These are phyloP conservation scores for Mycena rebaudengoi DNA, from an alignment of 768 basidiomycete species.

Conservation along the genomic window DNA sequence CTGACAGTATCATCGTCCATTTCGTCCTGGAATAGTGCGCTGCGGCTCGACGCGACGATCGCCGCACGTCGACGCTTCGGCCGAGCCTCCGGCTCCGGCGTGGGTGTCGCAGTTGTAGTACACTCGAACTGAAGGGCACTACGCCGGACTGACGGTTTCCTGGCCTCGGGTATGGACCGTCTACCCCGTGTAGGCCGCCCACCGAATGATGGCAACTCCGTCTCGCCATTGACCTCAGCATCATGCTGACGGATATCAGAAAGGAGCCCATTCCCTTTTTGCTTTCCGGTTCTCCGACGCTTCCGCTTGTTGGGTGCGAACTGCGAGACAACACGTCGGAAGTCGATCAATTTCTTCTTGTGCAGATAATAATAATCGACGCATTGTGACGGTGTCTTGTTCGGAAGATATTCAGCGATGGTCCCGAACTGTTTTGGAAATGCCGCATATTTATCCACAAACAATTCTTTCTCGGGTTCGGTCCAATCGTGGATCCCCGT, in stretches of 20 bases:
- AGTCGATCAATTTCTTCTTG: constrained; percentile 89
- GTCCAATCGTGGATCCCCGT: constrained; percentile 91
- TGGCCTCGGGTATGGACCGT: constrained; percentile 34
- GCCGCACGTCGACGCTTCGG: constrained; percentile 42
- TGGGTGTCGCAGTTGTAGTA: constrained; percentile 52
- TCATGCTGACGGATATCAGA: constrained; percentile 85
- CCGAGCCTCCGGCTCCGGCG: constrained; percentile 55
- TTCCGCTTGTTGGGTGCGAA: constrained; percentile 73
- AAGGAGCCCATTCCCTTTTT: constrained; percentile 83
- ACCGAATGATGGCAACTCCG: constrained; percentile 45
- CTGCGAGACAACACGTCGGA: constrained; percentile 76
- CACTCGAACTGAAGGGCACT: constrained; percentile 43
- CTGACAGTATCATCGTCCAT: constrained; percentile 23
- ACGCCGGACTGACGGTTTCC: constrained; percentile 21
- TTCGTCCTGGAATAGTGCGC: constrained; percentile 18
- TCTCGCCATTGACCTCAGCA: constrained; percentile 56
- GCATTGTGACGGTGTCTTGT: constrained; percentile 90
- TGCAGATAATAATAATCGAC: constrained; percentile 95
- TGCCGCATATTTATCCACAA: constrained; percentile 82
- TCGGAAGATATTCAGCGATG: constrained; percentile 79
- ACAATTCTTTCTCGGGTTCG: constrained; percentile 79
- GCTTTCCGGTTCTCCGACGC: constrained; percentile 69
- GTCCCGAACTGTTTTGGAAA: constrained; percentile 96
- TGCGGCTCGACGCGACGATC: constrained; percentile 11
- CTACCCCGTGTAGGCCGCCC: constrained; percentile 52